A percentile compares a stretch with the other conserved stretches of the same genome.
phyloP scores from a whole-genome alignment of 208 protist species.

The Trypanosoma cruzi region DNA sequence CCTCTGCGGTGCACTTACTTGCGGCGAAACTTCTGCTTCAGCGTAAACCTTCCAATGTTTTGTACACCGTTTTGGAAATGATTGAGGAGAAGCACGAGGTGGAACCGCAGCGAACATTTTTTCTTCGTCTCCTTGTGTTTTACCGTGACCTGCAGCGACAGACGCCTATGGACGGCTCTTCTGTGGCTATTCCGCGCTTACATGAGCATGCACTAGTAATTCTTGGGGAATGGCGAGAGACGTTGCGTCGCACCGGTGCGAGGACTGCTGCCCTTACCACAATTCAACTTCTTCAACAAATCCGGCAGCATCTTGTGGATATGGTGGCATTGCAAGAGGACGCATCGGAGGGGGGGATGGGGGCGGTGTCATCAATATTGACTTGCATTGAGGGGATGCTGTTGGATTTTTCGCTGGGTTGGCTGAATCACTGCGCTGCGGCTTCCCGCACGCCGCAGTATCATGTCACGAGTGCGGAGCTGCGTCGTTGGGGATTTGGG shows the following conservation, averaged over 20 bases:
- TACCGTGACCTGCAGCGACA: constrained; percentile 23
- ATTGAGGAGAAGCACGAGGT: constrained; percentile 25
- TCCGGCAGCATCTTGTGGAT: constrained; percentile 2
- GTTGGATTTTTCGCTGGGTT: constrained; percentile 24
- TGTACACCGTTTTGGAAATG: constrained; percentile 41
- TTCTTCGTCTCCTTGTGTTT: constrained; percentile 43
- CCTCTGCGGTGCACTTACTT: constrained; percentile 39
- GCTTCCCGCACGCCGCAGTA: constrained; percentile 18
- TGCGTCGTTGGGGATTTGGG: background rate
- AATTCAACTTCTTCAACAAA: constrained; percentile 16
- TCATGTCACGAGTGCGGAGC: constrained; percentile 5
- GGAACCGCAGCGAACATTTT: constrained; percentile 42
- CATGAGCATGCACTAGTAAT: constrained; percentile 3
- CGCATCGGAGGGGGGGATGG: no score
- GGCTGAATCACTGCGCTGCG: constrained; percentile 25
- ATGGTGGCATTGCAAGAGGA: background rate
- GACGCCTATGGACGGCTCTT: background rate
- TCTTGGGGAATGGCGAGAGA: constrained; percentile 15
- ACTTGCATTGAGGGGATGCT: constrained; percentile 15
- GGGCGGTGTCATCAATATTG: background rate
- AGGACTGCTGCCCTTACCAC: constrained; percentile 23
- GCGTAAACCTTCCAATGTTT: constrained; percentile 11
- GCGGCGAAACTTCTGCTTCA: constrained; percentile 39
- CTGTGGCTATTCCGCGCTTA: background rate
- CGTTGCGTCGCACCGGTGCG: constrained; percentile 7